Base-by-base conservation (phyloP, 148 eudicot genomes). In the Arbutus unedo region DNA sequence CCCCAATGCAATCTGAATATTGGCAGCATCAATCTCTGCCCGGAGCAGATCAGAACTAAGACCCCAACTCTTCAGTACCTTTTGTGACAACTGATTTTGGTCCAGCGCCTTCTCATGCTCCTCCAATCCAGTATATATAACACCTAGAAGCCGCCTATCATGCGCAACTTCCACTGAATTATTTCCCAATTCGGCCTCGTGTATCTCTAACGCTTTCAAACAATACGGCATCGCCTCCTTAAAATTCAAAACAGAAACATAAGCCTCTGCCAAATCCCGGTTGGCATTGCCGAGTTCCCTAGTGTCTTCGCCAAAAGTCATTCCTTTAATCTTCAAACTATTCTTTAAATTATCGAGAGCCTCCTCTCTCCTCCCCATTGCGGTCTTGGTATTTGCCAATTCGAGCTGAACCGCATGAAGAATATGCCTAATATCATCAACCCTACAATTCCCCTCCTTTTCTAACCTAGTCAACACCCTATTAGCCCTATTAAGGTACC, bases 131-230 rank as follows among this genome's bases (percentile, higher is more conserved):
- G 92, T 91, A 87, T 97, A 94, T 57, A 97, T 92, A 53, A 90
- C 91, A 64, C 95, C 99, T 6, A 97, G 91, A 49, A 94, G 82
- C 82, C 93, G 81, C 90, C 99, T 92, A 85, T 93, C 98, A 51
- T 93, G 90, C 0, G 97, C 99, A 79, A 94, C 98, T 86, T 97
- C 97, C 53, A 92, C 97, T 15, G 99, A 97, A 56, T 94, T 93
- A 16, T 81, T 77, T 84, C 99, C 99, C 79, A 94, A 87, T 19
- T 85, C 76, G 3, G 47, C 43, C 72, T 73, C 90, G 71, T 97
- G 98, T 72, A 93, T 85, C 79, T 93, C 95, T 87, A 94, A 77
- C 0, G 99, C 99, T 83, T 93, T 97, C 82, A 88, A 82, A 87
- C 96, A 92, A 89, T 85, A 90, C 0, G 92, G 89, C 85, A 94